Evolutionary conservation across 2,329 filamentous ascomycete species (phyloP).

Genomic region (Pyrenophora seminiperda): DNA sequence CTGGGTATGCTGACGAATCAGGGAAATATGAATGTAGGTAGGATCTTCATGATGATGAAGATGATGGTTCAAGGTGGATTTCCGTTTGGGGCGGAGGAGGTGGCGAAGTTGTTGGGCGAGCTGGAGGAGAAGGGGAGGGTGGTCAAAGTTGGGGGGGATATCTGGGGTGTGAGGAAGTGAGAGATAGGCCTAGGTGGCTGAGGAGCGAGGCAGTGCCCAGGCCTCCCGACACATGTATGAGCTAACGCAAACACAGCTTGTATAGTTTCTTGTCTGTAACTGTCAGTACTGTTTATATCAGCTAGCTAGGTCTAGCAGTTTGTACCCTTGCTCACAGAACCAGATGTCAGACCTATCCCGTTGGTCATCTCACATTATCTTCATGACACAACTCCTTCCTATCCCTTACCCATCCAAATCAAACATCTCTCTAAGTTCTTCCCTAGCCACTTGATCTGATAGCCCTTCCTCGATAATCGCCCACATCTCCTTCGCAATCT

Average conservation of each 20-base stretch:
- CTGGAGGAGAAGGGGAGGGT: constrained; percentile 60
- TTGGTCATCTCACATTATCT: not conserved
- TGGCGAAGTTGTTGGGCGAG: constrained; percentile 76
- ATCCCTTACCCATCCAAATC: constrained; percentile 41
- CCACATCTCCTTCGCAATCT: constrained; percentile 60
- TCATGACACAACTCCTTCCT: not conserved
- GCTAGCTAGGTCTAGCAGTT: not conserved
- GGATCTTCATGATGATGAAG: constrained; percentile 94
- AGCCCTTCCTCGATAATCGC: constrained; percentile 54
- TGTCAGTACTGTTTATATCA: too few relatives aligned
- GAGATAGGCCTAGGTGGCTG: too few relatives aligned
- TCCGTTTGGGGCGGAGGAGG: constrained; percentile 85
- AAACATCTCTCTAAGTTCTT: constrained; percentile 57
- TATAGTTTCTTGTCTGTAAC: too few relatives aligned
- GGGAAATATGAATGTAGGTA: constrained; percentile 76
- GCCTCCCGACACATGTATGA: too few relatives aligned
- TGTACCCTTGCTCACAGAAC: not conserved
- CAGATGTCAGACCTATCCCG: not conserved
- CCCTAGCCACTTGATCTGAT: constrained; percentile 53
- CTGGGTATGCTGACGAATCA: constrained; percentile 94
- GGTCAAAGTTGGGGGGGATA: constrained; percentile 37
- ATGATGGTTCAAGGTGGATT: constrained; percentile 89
- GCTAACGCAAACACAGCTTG: too few relatives aligned
- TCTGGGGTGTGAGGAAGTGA: constrained; percentile 41
- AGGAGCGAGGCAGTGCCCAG: too few relatives aligned